Evolutionary conservation across 371 early-diverging fungal species (phyloP).

Genomic region (Cokeromyces recurvatus): DNA sequence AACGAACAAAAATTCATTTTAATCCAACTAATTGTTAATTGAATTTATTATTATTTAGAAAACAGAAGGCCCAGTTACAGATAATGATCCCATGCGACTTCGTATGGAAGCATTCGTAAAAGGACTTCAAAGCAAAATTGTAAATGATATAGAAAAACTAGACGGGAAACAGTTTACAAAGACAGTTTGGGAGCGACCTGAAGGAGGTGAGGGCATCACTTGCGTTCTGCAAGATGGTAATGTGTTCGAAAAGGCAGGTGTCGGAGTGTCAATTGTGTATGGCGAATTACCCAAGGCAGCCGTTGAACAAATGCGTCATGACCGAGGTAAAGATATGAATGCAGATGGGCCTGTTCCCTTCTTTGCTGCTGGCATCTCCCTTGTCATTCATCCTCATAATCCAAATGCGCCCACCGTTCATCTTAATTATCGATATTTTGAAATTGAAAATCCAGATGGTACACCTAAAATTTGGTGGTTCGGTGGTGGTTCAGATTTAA

Average conservation of each 20-base stretch:
- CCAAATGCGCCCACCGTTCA: slow-evolving; percentile 94
- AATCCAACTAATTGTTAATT: background rate
- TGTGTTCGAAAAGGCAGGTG: slow-evolving; percentile 94
- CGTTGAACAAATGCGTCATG: slow-evolving; percentile 72
- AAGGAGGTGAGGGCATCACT: slow-evolving; percentile 88
- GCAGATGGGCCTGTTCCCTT: slow-evolving; percentile 55
- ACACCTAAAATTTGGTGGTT: slow-evolving; percentile 73
- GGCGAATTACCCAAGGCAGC: slow-evolving; percentile 73
- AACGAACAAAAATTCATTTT: background rate
- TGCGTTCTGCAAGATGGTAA: slow-evolving; percentile 88
- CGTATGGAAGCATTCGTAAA: slow-evolving; percentile 78
- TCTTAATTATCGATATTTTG: slow-evolving; percentile 95
- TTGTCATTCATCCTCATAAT: slow-evolving; percentile 92
- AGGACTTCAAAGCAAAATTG: slow-evolving; percentile 69
- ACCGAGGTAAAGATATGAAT: slow-evolving; percentile 44
- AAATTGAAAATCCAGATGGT: slow-evolving; percentile 59
- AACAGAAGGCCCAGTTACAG: slow-evolving; percentile 35
- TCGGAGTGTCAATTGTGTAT: slow-evolving; percentile 72
- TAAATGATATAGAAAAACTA: slow-evolving; percentile 44
- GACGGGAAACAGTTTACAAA: slow-evolving; percentile 64
- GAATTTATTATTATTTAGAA: slow-evolving; percentile 8
- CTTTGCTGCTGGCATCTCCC: slow-evolving; percentile 87
- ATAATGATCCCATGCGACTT: slow-evolving; percentile 63
- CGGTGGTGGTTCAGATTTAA: slow-evolving; percentile 82
- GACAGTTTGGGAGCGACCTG: slow-evolving; percentile 77